phyloP scores from a whole-genome alignment of 768 basidiomycete species.

The Paxillus involutus region DNA sequence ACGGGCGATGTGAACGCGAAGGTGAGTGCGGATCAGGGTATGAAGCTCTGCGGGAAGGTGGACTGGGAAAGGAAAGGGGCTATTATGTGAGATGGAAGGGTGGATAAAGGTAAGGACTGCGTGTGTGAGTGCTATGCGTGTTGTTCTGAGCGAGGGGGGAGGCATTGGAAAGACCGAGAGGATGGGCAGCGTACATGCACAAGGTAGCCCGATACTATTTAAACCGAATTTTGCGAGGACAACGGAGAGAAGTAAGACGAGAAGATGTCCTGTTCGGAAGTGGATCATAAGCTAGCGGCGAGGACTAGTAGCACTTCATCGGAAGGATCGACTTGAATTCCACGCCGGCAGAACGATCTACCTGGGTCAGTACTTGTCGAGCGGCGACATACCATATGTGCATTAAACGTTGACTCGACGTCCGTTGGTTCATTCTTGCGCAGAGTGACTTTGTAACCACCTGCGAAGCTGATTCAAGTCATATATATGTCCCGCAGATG shows the following conservation, averaged over 20 bases:
- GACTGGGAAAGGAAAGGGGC: slow-evolving; percentile 19
- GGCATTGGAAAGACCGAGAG: slow-evolving; percentile 6
- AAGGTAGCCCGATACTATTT: slow-evolving; percentile 9
- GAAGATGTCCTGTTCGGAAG: slow-evolving; percentile 5
- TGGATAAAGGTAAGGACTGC: slow-evolving; percentile 51
- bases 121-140: slow-evolving; percentile 49
- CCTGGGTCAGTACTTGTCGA: no score
- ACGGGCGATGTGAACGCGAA: slow-evolving; percentile 43
- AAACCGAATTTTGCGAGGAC: slow-evolving; percentile 19
- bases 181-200: not conserved
- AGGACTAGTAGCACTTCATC: not conserved
- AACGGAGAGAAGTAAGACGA: slow-evolving; percentile 17
- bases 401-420: no score
- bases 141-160: slow-evolving; percentile 31
- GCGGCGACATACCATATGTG: no score
- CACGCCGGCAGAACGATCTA: no score
- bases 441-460: not conserved
- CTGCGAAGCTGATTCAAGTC: not conserved
- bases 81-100: slow-evolving; percentile 38
- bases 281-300: not conserved
- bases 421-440: no score
- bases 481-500: not conserved
- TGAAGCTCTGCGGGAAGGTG: slow-evolving; percentile 53
- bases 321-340: no score
- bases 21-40: slow-evolving; percentile 47